phyloP scores from a whole-genome alignment of 352 stramenopile species.

The Phytophthora boehmeriae region DNA sequence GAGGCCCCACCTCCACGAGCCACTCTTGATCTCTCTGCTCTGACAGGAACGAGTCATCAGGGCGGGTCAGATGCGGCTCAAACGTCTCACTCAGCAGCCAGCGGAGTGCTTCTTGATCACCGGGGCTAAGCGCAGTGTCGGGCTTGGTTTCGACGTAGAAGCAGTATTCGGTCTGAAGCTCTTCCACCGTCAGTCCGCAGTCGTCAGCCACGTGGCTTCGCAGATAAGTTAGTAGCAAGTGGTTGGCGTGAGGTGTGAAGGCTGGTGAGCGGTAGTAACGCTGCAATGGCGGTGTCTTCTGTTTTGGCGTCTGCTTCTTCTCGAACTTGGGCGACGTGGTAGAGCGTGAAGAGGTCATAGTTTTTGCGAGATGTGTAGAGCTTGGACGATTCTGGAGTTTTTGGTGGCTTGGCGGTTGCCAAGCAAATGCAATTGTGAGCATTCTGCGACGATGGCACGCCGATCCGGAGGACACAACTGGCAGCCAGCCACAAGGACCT shows the following conservation, averaged over 20 bases:
- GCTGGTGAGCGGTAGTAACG: constrained; percentile 67
- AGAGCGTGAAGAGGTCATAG: neutral
- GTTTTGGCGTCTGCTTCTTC: constrained; percentile 53
- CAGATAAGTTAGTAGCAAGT: constrained; percentile 38
- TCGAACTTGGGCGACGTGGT: constrained; percentile 25
- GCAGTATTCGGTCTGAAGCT: constrained; percentile 92
- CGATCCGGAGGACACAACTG: neutral
- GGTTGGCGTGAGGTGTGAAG: constrained; percentile 52
- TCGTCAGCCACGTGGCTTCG: constrained; percentile 20
- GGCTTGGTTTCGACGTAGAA: constrained; percentile 94
- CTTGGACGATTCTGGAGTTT: neutral
- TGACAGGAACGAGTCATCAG: constrained; percentile 52
- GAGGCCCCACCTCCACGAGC: constrained; percentile 95
- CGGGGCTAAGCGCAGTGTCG: constrained; percentile 32
- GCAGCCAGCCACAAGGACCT: neutral
- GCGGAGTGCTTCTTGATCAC: constrained; percentile 72
- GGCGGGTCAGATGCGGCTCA: constrained; percentile 76
- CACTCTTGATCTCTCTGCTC: constrained; percentile 33
- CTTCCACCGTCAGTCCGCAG: constrained; percentile 28
- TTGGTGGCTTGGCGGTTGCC: neutral
- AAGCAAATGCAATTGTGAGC: neutral
- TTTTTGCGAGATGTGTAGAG: neutral
- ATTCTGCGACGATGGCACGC: neutral
- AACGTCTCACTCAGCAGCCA: constrained; percentile 97
- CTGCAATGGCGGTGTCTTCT: constrained; percentile 25